Evolutionary conservation across 257 asterid species (phyloP).

Genomic region (Osmanthus fragrans): DNA sequence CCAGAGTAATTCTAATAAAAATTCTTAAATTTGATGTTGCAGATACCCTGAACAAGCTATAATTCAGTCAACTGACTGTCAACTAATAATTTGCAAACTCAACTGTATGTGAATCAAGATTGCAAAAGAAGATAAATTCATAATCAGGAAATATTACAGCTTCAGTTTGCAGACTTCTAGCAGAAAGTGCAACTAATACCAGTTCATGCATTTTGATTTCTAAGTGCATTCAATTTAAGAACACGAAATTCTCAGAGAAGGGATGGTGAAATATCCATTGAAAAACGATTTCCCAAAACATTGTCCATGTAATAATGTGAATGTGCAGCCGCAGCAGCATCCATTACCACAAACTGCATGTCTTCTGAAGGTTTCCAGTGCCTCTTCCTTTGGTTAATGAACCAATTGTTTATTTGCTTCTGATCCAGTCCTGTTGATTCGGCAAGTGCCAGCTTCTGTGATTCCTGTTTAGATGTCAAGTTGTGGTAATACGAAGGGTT

Average conservation of each 20-base stretch:
- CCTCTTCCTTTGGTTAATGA: slow-evolving; percentile 88
- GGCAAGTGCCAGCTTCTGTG: slow-evolving; percentile 91
- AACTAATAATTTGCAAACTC: too few species aligned
- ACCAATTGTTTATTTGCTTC: slow-evolving; percentile 96
- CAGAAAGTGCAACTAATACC: not conserved
- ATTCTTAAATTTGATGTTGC: too few species aligned
- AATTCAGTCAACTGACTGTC: too few species aligned
- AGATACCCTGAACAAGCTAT: not conserved
- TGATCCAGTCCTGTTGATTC: slow-evolving; percentile 92
- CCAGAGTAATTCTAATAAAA: too few species aligned
- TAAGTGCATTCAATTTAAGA: not conserved
- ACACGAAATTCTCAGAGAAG: slow-evolving; percentile 39
- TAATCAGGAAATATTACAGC: slow-evolving; percentile 2
- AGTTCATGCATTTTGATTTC: not conserved
- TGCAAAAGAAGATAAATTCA: not conserved
- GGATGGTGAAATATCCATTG: slow-evolving; percentile 78
- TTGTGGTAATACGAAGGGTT: not conserved
- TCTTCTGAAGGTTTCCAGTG: slow-evolving; percentile 99
- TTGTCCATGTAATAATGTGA: slow-evolving; percentile 73
- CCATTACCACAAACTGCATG: slow-evolving; percentile 96
- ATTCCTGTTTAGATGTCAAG: slow-evolving; percentile 47
- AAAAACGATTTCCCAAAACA: slow-evolving; percentile 63
- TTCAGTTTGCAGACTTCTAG: not conserved
- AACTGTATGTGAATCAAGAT: too few species aligned
- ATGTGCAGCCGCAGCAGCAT: slow-evolving; percentile 42